These are phyloP conservation scores for Lycium ferocissimum DNA, from an alignment of 257 asterid species.

Conservation along the genomic window DNA sequence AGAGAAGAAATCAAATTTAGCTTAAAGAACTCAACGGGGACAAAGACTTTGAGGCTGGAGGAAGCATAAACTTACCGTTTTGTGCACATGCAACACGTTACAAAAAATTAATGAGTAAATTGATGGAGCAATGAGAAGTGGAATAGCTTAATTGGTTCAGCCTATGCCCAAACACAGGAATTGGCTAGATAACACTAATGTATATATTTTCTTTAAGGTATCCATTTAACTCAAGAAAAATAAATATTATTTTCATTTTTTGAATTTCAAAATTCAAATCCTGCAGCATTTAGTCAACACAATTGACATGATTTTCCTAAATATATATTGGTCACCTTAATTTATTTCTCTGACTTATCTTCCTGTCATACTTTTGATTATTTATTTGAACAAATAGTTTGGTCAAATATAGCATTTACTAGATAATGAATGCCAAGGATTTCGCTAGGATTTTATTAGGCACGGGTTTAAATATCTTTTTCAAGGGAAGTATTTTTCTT, in stretches of 20 bases:
- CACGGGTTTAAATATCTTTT: background rate
- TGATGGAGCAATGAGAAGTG: too few species aligned
- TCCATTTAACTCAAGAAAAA: background rate
- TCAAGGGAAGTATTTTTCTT: background rate
- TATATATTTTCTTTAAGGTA: background rate
- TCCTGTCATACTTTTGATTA: background rate
- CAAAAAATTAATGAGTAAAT: too few species aligned
- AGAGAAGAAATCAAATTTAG: too few species aligned
- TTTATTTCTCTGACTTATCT: background rate
- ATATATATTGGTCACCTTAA: background rate
- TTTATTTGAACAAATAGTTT: conserved; percentile 21
- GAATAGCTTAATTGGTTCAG: too few species aligned
- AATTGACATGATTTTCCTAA: background rate
- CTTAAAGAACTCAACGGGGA: too few species aligned
- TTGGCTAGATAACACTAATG: background rate
- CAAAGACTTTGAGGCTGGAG: too few species aligned
- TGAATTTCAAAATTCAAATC: background rate
- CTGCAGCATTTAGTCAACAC: background rate
- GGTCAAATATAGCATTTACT: background rate
- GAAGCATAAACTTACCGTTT: too few species aligned
- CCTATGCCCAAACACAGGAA: too few species aligned
- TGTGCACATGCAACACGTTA: too few species aligned
- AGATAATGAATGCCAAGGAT: background rate
- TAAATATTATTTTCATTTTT: background rate
- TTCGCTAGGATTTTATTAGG: background rate